These are phyloP conservation scores for Saccharomycopsis hybrid DNA, from an alignment of 1,139 yeast genomes.

Conservation along the genomic window DNA sequence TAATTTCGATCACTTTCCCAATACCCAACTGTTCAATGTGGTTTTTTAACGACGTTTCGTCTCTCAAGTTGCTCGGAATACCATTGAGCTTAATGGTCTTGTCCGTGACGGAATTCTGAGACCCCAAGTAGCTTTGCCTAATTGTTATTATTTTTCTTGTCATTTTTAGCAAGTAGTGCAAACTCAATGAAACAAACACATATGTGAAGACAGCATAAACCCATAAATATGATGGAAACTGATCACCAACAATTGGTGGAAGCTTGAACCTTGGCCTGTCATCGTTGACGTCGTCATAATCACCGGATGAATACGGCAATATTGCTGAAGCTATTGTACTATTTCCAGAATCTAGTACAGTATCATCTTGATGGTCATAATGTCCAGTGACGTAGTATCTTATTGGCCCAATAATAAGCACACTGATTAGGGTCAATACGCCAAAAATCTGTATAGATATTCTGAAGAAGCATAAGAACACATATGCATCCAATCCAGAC, in stretches of 20 bases:
- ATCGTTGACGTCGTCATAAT: slow-evolving; percentile 9
- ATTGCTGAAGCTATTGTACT: neutral
- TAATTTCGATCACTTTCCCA: slow-evolving; percentile 50
- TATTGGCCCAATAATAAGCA: slow-evolving; percentile 58
- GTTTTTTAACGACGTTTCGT: slow-evolving; percentile 31
- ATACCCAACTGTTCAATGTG: slow-evolving; percentile 58
- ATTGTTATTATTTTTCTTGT: slow-evolving; percentile 67
- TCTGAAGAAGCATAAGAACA: slow-evolving; percentile 67
- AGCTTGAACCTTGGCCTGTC: slow-evolving; percentile 14
- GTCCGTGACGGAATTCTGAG: slow-evolving; percentile 87
- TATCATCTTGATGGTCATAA: slow-evolving; percentile 38
- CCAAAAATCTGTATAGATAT: slow-evolving; percentile 58
- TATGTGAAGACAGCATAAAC: slow-evolving; percentile 84
- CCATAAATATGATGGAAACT: slow-evolving; percentile 38
- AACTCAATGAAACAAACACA: slow-evolving; percentile 65
- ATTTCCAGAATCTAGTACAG: neutral
- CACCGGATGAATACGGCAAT: neutral
- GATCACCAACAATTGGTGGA: slow-evolving; percentile 6
- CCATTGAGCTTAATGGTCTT: slow-evolving; percentile 86
- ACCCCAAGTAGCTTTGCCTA: slow-evolving; percentile 78
- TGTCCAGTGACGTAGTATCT: slow-evolving; percentile 63
- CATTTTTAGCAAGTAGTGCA: slow-evolving; percentile 55
- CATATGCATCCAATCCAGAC: slow-evolving; percentile 93
- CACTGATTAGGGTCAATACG: slow-evolving; percentile 49
- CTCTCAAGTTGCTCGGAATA: slow-evolving; percentile 44